Percentiles rank a stretch among this genome's conserved stretches.
Evolutionary conservation across 2,329 filamentous ascomycete genomes (phyloP).

Genomic region (Alternaria consortialis): DNA sequence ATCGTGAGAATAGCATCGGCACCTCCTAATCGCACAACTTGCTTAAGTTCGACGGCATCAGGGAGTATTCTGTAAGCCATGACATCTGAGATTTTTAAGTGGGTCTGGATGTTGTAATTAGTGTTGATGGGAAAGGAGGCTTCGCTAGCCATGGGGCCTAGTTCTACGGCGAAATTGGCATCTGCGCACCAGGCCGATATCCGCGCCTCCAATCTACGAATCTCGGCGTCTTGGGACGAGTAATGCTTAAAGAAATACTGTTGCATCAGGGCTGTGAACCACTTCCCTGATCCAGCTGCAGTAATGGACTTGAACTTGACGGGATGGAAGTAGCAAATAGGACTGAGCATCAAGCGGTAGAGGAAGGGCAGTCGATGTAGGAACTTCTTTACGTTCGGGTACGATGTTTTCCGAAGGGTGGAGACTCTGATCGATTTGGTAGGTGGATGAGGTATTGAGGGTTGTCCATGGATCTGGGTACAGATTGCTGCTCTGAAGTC

Average conservation of each 20-base stretch:
- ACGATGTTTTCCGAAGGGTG: conserved; percentile 56
- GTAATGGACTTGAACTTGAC: conserved; percentile 61
- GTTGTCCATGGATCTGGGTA: conserved; percentile 57
- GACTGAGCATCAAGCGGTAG: conserved; percentile 58
- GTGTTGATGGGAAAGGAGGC: conserved; percentile 61
- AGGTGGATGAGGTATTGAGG: conserved; percentile 62
- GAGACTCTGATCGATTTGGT: conserved; percentile 59
- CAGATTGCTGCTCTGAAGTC: conserved; percentile 61
- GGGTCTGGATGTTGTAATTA: conserved; percentile 58
- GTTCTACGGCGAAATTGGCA: conserved; percentile 62
- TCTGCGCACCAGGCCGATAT: conserved; percentile 61
- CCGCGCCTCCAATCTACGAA: conserved; percentile 57
- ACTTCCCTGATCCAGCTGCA: conserved; percentile 60
- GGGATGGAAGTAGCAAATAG: conserved; percentile 63
- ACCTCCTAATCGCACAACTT: conserved; percentile 62
- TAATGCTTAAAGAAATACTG: conserved; percentile 62
- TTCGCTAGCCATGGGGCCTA: conserved; percentile 56
- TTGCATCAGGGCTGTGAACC: conserved; percentile 59
- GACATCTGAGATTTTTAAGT: conserved; percentile 58
- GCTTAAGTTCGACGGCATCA: conserved; percentile 54
- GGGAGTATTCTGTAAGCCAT: conserved; percentile 60
- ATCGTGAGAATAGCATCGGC: conserved; percentile 60
- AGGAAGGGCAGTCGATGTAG: conserved; percentile 62
- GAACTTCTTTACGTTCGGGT: conserved; percentile 55
- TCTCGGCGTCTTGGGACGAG: conserved; percentile 54